Conservation (phyloP, 2,329 filamentous ascomycete species). For the Clarireedia hainanense region DNA sequence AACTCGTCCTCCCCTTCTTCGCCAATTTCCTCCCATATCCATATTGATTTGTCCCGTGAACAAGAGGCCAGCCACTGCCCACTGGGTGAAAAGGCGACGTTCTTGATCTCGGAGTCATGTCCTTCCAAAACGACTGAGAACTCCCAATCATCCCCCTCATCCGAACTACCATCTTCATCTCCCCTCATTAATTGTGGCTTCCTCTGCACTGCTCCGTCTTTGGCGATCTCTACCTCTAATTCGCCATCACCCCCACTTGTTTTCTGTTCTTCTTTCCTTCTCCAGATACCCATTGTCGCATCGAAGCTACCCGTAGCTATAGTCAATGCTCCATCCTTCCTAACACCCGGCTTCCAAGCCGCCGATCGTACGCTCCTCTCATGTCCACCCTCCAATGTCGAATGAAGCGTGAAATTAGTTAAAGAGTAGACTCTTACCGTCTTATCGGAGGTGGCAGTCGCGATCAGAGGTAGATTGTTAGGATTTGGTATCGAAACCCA, state of each 20-base stretch:
- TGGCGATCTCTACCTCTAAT: conserved; percentile 38
- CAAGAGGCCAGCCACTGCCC: conserved; percentile 82
- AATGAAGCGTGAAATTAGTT: conserved; percentile 69
- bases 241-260: conserved; percentile 17
- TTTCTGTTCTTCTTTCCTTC: conserved; percentile 40
- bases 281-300: conserved; percentile 81
- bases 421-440: conserved; percentile 86
- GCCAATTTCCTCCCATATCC: conserved; percentile 95
- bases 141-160: conserved; percentile 72
- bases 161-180: conserved; percentile 33
- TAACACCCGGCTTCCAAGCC: conserved; percentile 75
- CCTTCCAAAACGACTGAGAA: conserved; percentile 90
- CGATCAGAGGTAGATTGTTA: conserved; percentile 69
- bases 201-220: conserved; percentile 13
- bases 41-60: conserved; percentile 86
- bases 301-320: conserved; percentile 93
- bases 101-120: conserved; percentile 89
- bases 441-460: conserved; percentile 80
- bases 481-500: conserved; percentile 86
- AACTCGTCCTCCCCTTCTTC: conserved; percentile 82
- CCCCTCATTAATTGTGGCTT: conserved; percentile 17
- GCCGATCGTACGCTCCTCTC: conserved; percentile 79
- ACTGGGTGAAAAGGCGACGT: conserved; percentile 64
- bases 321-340: conserved; percentile 56
- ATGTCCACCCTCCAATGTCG: conserved; percentile 77